Conservation (phyloP, 2,329 filamentous ascomycete species). For the Pseudocercospora eumusae region DNA sequence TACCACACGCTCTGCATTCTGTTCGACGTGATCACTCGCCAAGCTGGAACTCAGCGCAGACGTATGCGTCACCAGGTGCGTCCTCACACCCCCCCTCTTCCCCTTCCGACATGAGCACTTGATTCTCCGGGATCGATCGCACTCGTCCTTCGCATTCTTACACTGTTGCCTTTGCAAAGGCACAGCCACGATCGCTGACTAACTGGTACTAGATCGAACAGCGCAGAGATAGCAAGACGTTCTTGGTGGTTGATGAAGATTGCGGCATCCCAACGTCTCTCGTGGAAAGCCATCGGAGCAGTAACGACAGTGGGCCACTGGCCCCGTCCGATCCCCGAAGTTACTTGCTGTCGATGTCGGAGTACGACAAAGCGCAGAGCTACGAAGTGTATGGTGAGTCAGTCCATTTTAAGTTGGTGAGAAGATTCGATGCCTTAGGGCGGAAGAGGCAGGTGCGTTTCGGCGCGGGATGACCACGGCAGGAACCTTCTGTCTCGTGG, state of each 20-base stretch:
- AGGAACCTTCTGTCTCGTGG: constrained; percentile 21
- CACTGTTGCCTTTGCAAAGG: constrained; percentile 14
- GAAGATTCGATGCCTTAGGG: constrained; percentile 10
- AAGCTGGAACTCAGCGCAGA: constrained; percentile 35
- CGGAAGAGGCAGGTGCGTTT: constrained; percentile 2
- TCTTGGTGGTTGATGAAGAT: constrained; percentile 42
- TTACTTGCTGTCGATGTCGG: constrained; percentile 71
- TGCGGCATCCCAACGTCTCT: constrained; percentile 38
- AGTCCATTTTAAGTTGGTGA: constrained; percentile 15
- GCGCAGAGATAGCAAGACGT: constrained; percentile 37
- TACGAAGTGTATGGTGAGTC: constrained; percentile 82
- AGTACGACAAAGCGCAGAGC: constrained; percentile 74
- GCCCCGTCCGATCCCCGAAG: constrained; percentile 49
- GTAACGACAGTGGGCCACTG: constrained; percentile 54
- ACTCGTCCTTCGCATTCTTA: constrained; percentile 12
- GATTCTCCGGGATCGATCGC: constrained; percentile 17
- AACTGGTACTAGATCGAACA: constrained; percentile 23
- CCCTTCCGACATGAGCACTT: constrained; percentile 12
- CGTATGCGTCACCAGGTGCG: constrained; percentile 42
- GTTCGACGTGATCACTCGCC: constrained; percentile 33
- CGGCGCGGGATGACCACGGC: constrained; percentile 16
- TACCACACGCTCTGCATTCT: constrained; percentile 23
- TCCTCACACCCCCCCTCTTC: constrained; percentile 23
- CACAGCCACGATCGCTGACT: constrained; percentile 30
- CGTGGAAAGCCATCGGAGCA: constrained; percentile 37